Percentiles rank a stretch among this genome's conserved stretches.
Conservation (phyloP, 78 protist species). For the Dictyostelium capitatum region DNA sequence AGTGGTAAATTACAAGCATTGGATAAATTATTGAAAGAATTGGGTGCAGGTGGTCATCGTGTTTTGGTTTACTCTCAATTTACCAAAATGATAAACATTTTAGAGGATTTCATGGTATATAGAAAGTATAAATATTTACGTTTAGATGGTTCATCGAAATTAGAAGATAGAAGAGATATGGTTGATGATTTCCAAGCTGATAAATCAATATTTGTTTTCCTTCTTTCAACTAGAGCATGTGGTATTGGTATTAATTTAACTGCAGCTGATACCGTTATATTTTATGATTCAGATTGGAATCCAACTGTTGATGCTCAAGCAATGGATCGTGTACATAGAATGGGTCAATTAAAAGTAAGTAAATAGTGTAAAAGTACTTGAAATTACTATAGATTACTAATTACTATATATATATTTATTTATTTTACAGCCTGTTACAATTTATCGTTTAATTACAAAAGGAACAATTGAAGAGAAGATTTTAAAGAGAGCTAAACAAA, state of each 20-base stretch:
- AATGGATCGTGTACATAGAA: conserved; percentile 97
- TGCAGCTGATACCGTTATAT: conserved; percentile 98
- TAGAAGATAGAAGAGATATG: conserved; percentile 91
- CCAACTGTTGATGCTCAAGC: conserved; percentile 97
- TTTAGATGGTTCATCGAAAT: conserved; percentile 93
- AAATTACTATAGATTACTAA: conserved; percentile 84
- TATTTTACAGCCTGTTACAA: conserved; percentile 86
- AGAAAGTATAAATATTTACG: conserved; percentile 87
- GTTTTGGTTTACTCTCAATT: conserved; percentile 96
- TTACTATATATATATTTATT: neutral
- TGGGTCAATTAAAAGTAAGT: conserved; percentile 77
- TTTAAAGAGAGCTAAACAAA: conserved; percentile 92
- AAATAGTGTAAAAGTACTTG: neutral
- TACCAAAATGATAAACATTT: conserved; percentile 93
- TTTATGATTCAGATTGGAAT: conserved; percentile 98
- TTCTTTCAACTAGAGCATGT: conserved; percentile 97
- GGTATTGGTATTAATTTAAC: conserved; percentile 99
- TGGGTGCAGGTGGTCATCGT: conserved; percentile 90
- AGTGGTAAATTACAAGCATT: conserved; percentile 89
- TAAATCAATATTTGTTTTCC: conserved; percentile 87
- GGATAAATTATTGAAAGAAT: conserved; percentile 81
- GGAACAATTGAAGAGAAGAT: conserved; percentile 96
- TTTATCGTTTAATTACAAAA: conserved; percentile 89
- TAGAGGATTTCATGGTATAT: conserved; percentile 89
- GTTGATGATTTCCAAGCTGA: conserved; percentile 91